Evolutionary conservation across 148 eudicot species (phyloP).

Genomic region (Rhododendron ovatum): DNA sequence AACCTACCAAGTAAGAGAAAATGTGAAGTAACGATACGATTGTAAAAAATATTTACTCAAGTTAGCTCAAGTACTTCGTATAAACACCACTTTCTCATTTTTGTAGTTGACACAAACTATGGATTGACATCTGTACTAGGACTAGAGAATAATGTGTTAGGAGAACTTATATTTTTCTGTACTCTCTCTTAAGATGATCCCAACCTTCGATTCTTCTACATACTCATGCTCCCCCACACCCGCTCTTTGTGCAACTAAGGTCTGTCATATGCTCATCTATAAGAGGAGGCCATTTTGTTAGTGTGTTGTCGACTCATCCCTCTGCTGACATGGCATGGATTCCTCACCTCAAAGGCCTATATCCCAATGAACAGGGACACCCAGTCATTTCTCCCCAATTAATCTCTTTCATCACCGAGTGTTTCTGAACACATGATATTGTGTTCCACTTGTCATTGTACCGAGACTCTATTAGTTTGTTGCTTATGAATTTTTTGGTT

Average conservation of each 20-base stretch:
- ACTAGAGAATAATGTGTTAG: not conserved
- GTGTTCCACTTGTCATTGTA: not conserved
- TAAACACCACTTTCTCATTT: not conserved
- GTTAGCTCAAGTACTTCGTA: not conserved
- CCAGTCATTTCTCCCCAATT: not conserved
- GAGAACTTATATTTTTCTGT: not conserved
- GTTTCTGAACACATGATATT: not conserved
- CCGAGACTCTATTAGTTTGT: not conserved
- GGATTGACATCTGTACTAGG: not conserved
- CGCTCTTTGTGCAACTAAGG: not conserved
- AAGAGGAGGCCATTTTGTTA: not conserved
- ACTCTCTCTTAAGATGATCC: not conserved
- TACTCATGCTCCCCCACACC: not conserved
- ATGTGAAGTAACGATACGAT: not conserved
- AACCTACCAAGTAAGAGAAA: not conserved
- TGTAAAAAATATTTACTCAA: not conserved
- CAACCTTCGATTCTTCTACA: not conserved
- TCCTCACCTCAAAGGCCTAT: not conserved
- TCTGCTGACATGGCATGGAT: not conserved
- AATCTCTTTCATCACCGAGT: not conserved
- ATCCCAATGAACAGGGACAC: not conserved
- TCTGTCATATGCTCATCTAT: not conserved
- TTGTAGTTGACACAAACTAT: not conserved
- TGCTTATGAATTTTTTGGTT: not conserved
- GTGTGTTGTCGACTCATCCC: not conserved